phyloP scores from a whole-genome alignment of 2,329 filamentous ascomycete species.

The Ascocoryne sarcoides region DNA sequence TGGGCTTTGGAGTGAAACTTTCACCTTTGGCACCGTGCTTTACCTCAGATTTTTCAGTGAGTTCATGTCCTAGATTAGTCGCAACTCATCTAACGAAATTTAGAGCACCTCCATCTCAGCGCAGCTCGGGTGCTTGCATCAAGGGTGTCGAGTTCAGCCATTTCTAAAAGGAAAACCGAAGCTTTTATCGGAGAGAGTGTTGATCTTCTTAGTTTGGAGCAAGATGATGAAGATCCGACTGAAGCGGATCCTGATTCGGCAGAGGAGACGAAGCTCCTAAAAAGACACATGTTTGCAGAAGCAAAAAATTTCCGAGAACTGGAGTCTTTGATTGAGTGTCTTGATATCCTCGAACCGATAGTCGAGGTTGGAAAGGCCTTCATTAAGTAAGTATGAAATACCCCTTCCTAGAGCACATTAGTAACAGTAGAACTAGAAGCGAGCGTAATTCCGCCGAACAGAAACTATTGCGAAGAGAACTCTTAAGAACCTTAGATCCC shows the following conservation, averaged over 20 bases:
- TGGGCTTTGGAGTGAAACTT: conserved; percentile 62
- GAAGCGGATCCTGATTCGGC: conserved; percentile 30
- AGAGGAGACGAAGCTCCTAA: conserved; percentile 26
- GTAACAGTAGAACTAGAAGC: background rate
- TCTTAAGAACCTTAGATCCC: conserved; percentile 45
- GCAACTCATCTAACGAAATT: conserved; percentile 18
- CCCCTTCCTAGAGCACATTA: too few species aligned
- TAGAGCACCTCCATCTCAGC: conserved; percentile 37
- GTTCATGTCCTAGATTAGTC: conserved; percentile 34
- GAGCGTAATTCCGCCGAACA: too few species aligned
- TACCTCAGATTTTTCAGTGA: conserved; percentile 79
- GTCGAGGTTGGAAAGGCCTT: conserved; percentile 25
- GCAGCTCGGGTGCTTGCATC: conserved; percentile 46
- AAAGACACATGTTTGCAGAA: conserved; percentile 36
- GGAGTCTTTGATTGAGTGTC: conserved; percentile 54
- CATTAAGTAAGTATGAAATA: conserved; percentile 4
- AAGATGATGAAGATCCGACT: conserved; percentile 24
- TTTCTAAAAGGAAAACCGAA: conserved; percentile 28
- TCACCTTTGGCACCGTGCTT: conserved; percentile 59
- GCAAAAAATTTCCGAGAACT: conserved; percentile 60
- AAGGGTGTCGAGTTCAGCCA: conserved; percentile 40
- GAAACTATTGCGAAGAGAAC: conserved; percentile 43
- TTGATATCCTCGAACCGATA: conserved; percentile 62
- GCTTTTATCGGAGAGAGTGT: conserved; percentile 32
- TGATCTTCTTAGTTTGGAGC: conserved; percentile 26